Conservation (phyloP, 495 filamentous ascomycete species). For the Hyaloscypha variabilis region DNA sequence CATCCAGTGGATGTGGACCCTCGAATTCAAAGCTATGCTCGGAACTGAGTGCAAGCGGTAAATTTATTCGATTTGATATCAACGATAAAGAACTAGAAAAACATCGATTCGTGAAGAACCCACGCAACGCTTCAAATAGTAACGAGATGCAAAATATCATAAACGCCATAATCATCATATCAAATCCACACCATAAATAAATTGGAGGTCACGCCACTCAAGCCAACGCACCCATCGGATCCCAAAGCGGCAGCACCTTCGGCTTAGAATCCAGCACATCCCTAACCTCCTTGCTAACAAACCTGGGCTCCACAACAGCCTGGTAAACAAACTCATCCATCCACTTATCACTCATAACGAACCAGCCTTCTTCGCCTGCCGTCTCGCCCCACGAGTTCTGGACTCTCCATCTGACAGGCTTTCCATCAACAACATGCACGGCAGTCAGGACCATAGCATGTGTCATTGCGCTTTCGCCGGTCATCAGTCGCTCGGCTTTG, state of each 20-base stretch:
- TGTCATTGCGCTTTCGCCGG: slow-evolving; percentile 79
- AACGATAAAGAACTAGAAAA: too few relatives aligned
- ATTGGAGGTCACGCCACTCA: too few relatives aligned
- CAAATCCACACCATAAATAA: too few relatives aligned
- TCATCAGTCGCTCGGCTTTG: slow-evolving; percentile 71
- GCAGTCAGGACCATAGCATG: slow-evolving; percentile 90
- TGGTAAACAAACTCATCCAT: slow-evolving; percentile 89
- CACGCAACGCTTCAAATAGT: too few relatives aligned
- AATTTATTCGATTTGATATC: too few relatives aligned
- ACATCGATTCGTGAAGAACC: too few relatives aligned
- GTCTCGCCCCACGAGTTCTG: slow-evolving; percentile 80
- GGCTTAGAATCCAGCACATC: slow-evolving; percentile 71
- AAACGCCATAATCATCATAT: too few relatives aligned
- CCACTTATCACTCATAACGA: slow-evolving; percentile 86
- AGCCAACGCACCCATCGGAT: slow-evolving; percentile 85
- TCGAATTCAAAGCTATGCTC: too few relatives aligned
- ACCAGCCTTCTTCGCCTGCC: slow-evolving; percentile 74
- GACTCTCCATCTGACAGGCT: slow-evolving; percentile 75
- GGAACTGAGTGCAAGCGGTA: too few relatives aligned
- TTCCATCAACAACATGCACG: slow-evolving; percentile 69
- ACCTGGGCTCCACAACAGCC: slow-evolving; percentile 76
- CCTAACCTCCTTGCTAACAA: slow-evolving; percentile 64
- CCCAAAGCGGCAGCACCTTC: slow-evolving; percentile 76
- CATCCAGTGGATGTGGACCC: too few relatives aligned
- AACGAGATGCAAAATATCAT: too few relatives aligned